A percentile compares a stretch with the other conserved stretches of the same genome.
Evolutionary conservation across 768 basidiomycete species (phyloP).

Genomic region (Leccinum subgranulosum): DNA sequence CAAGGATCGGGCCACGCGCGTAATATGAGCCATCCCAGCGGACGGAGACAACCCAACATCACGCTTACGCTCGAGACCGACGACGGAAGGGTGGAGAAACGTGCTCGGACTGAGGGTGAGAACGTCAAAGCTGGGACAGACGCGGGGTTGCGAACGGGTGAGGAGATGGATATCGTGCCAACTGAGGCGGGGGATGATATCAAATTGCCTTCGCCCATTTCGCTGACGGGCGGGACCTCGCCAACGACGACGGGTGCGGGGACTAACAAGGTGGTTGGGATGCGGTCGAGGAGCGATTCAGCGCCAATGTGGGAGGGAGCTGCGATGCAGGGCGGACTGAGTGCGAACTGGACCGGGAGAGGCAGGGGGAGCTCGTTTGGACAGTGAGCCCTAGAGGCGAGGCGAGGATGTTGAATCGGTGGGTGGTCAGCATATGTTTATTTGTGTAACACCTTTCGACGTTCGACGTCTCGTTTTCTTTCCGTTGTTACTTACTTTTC

Average conservation of each 20-base stretch:
- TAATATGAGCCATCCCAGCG: slow-evolving; percentile 26
- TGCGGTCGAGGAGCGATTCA: slow-evolving; percentile 25
- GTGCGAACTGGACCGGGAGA: slow-evolving; percentile 27
- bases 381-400: slow-evolving; percentile 14
- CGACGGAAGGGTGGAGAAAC: slow-evolving; percentile 24
- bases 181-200: slow-evolving; percentile 9
- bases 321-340: slow-evolving; percentile 21
- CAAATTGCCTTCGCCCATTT: slow-evolving; percentile 23
- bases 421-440: not conserved
- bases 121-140: slow-evolving; percentile 3
- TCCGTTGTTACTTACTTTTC: not conserved
- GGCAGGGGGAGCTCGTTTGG: slow-evolving; percentile 28
- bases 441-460: slow-evolving; percentile 12
- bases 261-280: slow-evolving; percentile 16
- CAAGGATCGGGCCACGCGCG: slow-evolving; percentile 19
- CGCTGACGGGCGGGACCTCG: slow-evolving; percentile 13
- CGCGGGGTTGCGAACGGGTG: slow-evolving; percentile 8
- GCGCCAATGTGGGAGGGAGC: slow-evolving; percentile 21
- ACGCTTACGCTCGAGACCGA: slow-evolving; percentile 27
- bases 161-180: slow-evolving; percentile 26
- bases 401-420: not conserved
- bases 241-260: slow-evolving; percentile 13
- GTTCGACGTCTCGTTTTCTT: slow-evolving; percentile 25
- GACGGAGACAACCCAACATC: slow-evolving; percentile 30
- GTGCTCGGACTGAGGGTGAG: slow-evolving; percentile 19